A percentile compares a stretch with the other conserved stretches of the same genome.
These are phyloP conservation scores for Fraxinus americana DNA, from an alignment of 257 asterid genomes.

Conservation along the genomic window DNA sequence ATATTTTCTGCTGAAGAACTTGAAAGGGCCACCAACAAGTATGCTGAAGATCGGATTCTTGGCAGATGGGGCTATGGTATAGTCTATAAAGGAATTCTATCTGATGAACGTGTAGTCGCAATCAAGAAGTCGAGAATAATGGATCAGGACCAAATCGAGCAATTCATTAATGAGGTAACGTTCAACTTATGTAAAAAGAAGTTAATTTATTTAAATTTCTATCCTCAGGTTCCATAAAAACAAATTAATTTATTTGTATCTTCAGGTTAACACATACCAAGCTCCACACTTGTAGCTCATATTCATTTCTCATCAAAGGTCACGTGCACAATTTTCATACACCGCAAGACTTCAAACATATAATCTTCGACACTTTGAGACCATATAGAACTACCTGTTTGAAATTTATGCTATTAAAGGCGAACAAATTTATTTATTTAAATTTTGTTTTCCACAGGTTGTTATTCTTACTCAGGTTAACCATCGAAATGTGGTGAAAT, in stretches of 20 bases:
- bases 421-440: neutral
- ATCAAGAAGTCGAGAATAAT: constrained; percentile 14
- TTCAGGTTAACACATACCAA: too few relatives aligned
- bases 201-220: too few relatives aligned
- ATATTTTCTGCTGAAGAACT: constrained; percentile 45
- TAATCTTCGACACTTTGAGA: too few relatives aligned
- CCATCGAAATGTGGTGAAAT: constrained; percentile 46
- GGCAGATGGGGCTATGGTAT: constrained; percentile 52
- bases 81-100: constrained; percentile 42
- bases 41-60: constrained; percentile 41
- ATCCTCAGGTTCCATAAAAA: too few relatives aligned
- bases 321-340: too few relatives aligned
- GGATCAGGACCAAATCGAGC: neutral
- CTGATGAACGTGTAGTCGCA: constrained; percentile 37
- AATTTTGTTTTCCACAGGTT: constrained; percentile 24
- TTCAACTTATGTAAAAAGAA: too few relatives aligned
- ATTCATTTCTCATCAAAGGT: too few relatives aligned
- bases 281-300: too few relatives aligned
- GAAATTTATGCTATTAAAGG: neutral
- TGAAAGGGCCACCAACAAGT: constrained; percentile 44
- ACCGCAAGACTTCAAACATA: too few relatives aligned
- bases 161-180: neutral
- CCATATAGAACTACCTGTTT: neutral
- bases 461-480: constrained; percentile 48
- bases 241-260: too few relatives aligned